phyloP scores from a whole-genome alignment of 331 rosid species.

The Malus hybrid region DNA sequence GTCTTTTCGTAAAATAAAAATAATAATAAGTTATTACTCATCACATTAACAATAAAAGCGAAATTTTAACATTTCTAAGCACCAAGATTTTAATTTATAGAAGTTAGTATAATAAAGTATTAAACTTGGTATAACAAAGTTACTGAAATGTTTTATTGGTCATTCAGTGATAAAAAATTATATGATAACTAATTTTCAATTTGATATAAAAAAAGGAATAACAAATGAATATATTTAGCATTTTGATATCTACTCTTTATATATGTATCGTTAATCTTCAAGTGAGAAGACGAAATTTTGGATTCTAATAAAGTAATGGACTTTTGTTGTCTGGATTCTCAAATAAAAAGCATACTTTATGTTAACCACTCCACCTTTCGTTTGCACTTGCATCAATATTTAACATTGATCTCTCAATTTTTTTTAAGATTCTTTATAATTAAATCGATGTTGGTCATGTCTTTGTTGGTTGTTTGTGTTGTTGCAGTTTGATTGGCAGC shows the following conservation, averaged over 20 bases:
- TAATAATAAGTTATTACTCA: background rate
- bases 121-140: background rate
- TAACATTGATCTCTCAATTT: constrained; percentile 13
- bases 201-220: no score
- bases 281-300: no score
- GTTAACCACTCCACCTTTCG: constrained; percentile 1
- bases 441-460: constrained; percentile 8
- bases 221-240: no score
- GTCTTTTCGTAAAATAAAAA: constrained; percentile 6
- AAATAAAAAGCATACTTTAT: background rate
- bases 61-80: background rate
- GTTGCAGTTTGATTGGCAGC: constrained; percentile 27
- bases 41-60: background rate
- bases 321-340: background rate
- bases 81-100: background rate
- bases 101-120: background rate
- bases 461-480: constrained; percentile 14
- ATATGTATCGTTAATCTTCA: no score
- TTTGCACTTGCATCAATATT: background rate
- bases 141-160: no score
- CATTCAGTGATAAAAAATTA: no score
- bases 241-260: no score
- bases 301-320: background rate
- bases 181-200: no score
- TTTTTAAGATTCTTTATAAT: constrained; percentile 16